Percentiles rank a stretch among this genome's conserved stretches.
These are phyloP conservation scores for Arabidopsis thaliana DNA, from an alignment of 345 rosid species.

Conservation along the genomic window DNA sequence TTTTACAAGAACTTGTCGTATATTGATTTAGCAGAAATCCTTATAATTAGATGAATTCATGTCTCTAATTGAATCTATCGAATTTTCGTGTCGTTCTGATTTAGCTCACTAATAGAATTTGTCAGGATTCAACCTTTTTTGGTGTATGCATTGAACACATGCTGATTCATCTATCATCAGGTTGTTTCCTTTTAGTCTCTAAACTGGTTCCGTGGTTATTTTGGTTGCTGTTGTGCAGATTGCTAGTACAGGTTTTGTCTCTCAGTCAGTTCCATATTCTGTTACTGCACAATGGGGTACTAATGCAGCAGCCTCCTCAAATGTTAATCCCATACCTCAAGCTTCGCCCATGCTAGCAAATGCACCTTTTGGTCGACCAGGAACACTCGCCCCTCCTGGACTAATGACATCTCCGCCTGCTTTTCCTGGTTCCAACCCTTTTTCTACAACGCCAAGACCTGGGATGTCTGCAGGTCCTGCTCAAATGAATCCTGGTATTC, in stretches of 20 bases:
- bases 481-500: slow-evolving; percentile 53
- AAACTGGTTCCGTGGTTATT: slow-evolving; percentile 50
- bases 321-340: slow-evolving; percentile 46
- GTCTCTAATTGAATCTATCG: neutral
- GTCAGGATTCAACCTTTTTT: neutral
- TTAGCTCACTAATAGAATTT: neutral
- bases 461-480: slow-evolving; percentile 49
- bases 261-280: slow-evolving; percentile 53
- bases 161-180: slow-evolving; percentile 20
- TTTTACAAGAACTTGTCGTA: neutral
- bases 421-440: slow-evolving; percentile 53
- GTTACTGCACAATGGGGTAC: slow-evolving; percentile 48
- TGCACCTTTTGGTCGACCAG: slow-evolving; percentile 54
- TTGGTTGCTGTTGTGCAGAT: slow-evolving; percentile 47
- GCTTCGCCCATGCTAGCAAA: slow-evolving; percentile 45
- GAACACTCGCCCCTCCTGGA: slow-evolving; percentile 54
- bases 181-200: slow-evolving; percentile 20
- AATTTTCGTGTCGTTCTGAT: neutral
- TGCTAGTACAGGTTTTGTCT: slow-evolving; percentile 45
- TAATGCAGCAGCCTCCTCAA: slow-evolving; percentile 38
- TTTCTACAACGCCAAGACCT: slow-evolving; percentile 54
- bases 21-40: neutral
- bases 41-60: slow-evolving; percentile 8
- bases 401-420: slow-evolving; percentile 46
- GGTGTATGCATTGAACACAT: neutral